Conservation (phyloP, 345 rosid genomes). For the Triadica sebifera region DNA sequence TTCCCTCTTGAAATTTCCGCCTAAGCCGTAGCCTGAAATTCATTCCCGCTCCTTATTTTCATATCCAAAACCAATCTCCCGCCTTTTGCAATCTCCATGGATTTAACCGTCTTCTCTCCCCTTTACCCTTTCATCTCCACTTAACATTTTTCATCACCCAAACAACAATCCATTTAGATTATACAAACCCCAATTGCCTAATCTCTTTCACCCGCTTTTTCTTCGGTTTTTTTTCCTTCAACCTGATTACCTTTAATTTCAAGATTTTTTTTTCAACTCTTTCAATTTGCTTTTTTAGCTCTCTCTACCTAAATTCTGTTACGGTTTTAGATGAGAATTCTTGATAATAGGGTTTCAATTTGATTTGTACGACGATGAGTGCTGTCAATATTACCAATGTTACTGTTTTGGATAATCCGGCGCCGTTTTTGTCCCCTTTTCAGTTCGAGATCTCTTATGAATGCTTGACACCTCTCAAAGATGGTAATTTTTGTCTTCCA, state of each 20-base stretch:
- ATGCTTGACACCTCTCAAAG: constrained; percentile 90
- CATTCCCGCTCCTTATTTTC: constrained; percentile 26
- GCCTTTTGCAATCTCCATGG: constrained; percentile 7
- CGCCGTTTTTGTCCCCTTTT: constrained; percentile 77
- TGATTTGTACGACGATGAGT: constrained; percentile 50
- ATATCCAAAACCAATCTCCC: constrained; percentile 17
- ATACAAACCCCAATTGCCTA: not conserved
- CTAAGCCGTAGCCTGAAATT: constrained; percentile 11
- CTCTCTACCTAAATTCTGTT: not conserved
- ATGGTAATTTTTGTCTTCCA: constrained; percentile 48
- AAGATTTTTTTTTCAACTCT: not conserved
- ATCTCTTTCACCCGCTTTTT: not conserved
- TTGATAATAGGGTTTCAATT: constrained; percentile 7
- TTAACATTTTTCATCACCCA: not conserved
- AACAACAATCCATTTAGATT: no score
- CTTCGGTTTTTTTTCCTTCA: no score
- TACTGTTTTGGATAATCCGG: constrained; percentile 83
- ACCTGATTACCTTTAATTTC: not conserved
- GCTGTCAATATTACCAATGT: constrained; percentile 93
- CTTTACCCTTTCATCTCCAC: not conserved
- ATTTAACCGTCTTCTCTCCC: not conserved
- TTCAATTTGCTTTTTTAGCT: not conserved
- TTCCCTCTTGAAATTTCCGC: not conserved
- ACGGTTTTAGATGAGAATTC: constrained; percentile 9
- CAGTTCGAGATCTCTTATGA: constrained; percentile 99